phyloP scores from a whole-genome alignment of 2,329 filamentous ascomycete genomes.

The Colletotrichum coccodes region DNA sequence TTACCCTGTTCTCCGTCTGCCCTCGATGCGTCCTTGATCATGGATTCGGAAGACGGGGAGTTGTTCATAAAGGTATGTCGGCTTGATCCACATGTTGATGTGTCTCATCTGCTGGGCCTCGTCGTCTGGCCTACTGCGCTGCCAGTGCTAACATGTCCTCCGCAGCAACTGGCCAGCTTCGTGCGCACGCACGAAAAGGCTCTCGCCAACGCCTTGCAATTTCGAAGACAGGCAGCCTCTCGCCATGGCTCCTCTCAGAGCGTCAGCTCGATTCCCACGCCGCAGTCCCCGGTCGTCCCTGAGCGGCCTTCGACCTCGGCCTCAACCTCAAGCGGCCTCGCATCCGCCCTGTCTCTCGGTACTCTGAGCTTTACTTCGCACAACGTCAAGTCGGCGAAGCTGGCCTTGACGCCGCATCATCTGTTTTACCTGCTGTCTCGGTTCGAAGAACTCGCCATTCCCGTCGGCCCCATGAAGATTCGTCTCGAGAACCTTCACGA shows the following conservation, averaged over 20 bases:
- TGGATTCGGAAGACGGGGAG: constrained; percentile 92
- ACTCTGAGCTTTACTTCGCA: constrained; percentile 87
- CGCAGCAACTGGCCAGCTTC: constrained; percentile 91
- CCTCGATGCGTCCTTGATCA: constrained; percentile 67
- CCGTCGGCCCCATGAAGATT: constrained; percentile 95
- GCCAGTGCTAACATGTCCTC: constrained; percentile 2
- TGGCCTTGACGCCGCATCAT: constrained; percentile 94
- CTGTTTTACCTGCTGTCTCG: constrained; percentile 95
- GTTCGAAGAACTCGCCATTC: constrained; percentile 91
- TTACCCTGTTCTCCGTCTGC: constrained; percentile 27
- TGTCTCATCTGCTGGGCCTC: background rate
- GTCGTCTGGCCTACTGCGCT: background rate
- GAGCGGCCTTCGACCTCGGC: constrained; percentile 73
- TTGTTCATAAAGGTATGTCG: constrained; percentile 82
- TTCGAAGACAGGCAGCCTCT: constrained; percentile 76
- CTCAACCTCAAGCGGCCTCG: constrained; percentile 79
- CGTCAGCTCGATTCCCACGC: constrained; percentile 66
- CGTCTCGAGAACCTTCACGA: constrained; percentile 94
- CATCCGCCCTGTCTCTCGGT: constrained; percentile 87
- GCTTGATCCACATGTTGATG: background rate
- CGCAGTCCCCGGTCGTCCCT: constrained; percentile 63
- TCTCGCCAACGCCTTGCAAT: constrained; percentile 92
- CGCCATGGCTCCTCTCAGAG: constrained; percentile 77
- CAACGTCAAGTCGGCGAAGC: constrained; percentile 86
- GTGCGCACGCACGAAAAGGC: constrained; percentile 98